phyloP scores from a whole-genome alignment of 148 eudicot species.

The Fagopyrum esculentum region DNA sequence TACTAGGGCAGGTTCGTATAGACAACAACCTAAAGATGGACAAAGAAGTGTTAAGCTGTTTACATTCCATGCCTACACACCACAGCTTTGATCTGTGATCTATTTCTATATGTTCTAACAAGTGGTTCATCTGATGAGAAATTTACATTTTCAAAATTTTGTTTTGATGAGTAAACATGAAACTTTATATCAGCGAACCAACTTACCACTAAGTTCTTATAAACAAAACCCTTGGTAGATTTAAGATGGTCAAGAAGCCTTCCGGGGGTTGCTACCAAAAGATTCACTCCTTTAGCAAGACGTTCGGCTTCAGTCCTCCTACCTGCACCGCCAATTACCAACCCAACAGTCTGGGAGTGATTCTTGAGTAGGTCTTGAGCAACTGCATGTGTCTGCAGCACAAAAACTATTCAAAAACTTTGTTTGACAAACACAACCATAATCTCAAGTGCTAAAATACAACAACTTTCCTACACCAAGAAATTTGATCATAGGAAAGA shows the following conservation, averaged over 20 bases:
- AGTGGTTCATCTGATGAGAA: background rate
- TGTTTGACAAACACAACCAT: no score
- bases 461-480: background rate
- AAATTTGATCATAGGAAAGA: background rate
- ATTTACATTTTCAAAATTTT: background rate
- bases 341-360: constrained; percentile 83
- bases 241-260: constrained; percentile 92
- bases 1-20: background rate
- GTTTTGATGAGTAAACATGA: background rate
- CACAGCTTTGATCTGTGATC: background rate
- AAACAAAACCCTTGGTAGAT: constrained; percentile 72
- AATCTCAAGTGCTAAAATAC: background rate
- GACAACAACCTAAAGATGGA: background rate
- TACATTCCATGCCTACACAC: background rate
- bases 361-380: constrained; percentile 75
- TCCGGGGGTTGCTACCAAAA: constrained; percentile 87
- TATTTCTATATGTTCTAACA: background rate
- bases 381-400: constrained; percentile 76
- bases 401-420: no score
- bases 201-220: constrained; percentile 63
- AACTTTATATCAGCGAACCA: background rate
- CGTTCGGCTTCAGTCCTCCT: constrained; percentile 80
- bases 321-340: constrained; percentile 82
- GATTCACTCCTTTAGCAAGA: constrained; percentile 71
- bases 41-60: background rate